These are phyloP conservation scores for Xylaria venustula DNA, from an alignment of 495 filamentous ascomycete species.

Conservation along the genomic window DNA sequence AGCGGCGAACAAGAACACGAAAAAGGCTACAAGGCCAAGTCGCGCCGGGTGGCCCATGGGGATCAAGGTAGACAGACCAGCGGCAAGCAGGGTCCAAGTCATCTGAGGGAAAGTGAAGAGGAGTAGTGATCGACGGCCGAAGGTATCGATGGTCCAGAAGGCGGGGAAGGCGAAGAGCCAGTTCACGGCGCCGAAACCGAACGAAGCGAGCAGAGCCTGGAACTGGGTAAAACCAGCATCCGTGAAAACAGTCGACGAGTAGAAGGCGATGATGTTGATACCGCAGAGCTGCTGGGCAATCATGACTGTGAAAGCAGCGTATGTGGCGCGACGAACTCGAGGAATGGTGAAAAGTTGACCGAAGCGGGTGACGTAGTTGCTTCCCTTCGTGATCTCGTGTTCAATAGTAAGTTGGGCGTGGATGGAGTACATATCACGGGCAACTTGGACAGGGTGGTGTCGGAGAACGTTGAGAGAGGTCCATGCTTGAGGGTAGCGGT, in stretches of 20 bases:
- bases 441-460: slow-evolving; percentile 65
- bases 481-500: slow-evolving; percentile 61
- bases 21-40: slow-evolving; percentile 58
- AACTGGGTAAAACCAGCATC: slow-evolving; percentile 58
- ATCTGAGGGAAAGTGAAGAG: slow-evolving; percentile 86
- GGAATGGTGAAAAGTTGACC: slow-evolving; percentile 58
- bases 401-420: slow-evolving; percentile 55
- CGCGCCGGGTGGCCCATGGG: slow-evolving; percentile 45
- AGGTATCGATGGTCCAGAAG: slow-evolving; percentile 83
- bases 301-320: slow-evolving; percentile 67
- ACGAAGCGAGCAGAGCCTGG: slow-evolving; percentile 67
- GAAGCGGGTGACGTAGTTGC: slow-evolving; percentile 52
- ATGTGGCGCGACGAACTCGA: slow-evolving; percentile 59
- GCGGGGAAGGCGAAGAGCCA: slow-evolving; percentile 84
- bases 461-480: slow-evolving; percentile 60
- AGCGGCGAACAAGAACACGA: slow-evolving; percentile 68
- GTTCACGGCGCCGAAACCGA: slow-evolving; percentile 79
- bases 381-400: slow-evolving; percentile 30
- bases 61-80: slow-evolving; percentile 70
- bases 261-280: slow-evolving; percentile 86
- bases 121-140: slow-evolving; percentile 70
- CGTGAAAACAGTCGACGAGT: slow-evolving; percentile 71
- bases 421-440: slow-evolving; percentile 74
- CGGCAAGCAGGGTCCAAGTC: slow-evolving; percentile 73
- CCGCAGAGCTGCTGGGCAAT: slow-evolving; percentile 85